Percentiles rank a stretch among this genome's conserved stretches.
Evolutionary conservation across 352 stramenopile genomes (phyloP).

Genomic region (Pelagophyceae sp.): DNA sequence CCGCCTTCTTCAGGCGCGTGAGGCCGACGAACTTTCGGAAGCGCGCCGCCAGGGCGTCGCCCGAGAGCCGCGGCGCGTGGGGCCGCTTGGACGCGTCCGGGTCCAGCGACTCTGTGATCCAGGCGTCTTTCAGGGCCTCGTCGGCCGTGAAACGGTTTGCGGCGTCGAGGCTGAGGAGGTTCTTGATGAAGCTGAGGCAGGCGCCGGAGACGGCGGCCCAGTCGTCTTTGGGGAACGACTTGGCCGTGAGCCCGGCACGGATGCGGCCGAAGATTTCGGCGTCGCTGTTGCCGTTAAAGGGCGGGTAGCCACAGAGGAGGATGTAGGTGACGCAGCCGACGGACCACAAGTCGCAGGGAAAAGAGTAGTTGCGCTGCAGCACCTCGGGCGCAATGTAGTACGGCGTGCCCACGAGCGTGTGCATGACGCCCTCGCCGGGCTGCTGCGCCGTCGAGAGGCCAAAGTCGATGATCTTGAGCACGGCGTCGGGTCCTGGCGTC

Average conservation of each 20-base stretch:
- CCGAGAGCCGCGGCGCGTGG: background rate
- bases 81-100: background rate
- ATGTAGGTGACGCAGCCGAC: constrained; percentile 70
- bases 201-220: background rate
- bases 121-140: background rate
- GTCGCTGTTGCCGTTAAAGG: constrained; percentile 37
- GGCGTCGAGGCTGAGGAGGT: background rate
- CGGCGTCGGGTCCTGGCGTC: constrained; percentile 66
- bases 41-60: background rate
- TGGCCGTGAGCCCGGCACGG: constrained; percentile 29
- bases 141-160: background rate
- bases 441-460: constrained; percentile 65
- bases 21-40: background rate
- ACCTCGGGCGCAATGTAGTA: constrained; percentile 76
- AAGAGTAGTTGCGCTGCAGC: constrained; percentile 72
- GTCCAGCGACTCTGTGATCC: background rate
- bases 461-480: constrained; percentile 98
- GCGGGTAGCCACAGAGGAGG: constrained; percentile 57
- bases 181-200: background rate
- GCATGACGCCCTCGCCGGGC: constrained; percentile 47
- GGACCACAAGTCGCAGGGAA: constrained; percentile 89
- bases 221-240: background rate
- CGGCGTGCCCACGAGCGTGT: constrained; percentile 87
- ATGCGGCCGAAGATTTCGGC: constrained; percentile 64
- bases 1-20: background rate